These are phyloP conservation scores for Marvania coccoides DNA, from an alignment of 139 green algal species.

Conservation along the genomic window DNA sequence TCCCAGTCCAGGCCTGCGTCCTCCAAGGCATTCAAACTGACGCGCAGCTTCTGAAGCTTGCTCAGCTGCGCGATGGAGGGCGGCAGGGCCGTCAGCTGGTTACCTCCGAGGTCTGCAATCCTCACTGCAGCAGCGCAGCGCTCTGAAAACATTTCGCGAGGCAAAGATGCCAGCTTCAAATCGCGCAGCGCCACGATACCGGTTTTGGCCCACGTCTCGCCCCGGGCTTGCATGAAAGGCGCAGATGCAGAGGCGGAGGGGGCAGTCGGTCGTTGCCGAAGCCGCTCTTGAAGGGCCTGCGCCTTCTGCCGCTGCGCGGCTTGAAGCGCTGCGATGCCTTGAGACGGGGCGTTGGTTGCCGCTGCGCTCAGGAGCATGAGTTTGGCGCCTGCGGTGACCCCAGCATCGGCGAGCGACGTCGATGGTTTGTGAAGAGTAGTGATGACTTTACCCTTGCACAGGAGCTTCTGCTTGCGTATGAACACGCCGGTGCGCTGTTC, in stretches of 20 bases:
- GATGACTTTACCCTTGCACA: constrained; percentile 50
- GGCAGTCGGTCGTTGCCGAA: not conserved
- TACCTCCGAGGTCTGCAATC: constrained; percentile 34
- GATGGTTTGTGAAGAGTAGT: not conserved
- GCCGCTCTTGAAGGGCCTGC: constrained; percentile 14
- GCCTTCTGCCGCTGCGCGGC: constrained; percentile 13
- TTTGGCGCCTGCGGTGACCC: constrained; percentile 38
- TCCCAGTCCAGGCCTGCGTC: constrained; percentile 24
- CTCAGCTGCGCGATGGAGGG: constrained; percentile 9
- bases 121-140: not conserved
- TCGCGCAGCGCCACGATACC: constrained; percentile 48
- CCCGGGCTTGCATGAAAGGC: constrained; percentile 23
- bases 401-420: constrained; percentile 14
- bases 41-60: constrained; percentile 30
- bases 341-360: not conserved
- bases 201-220: constrained; percentile 40
- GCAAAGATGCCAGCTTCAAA: constrained; percentile 28
- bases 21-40: constrained; percentile 33
- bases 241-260: not conserved
- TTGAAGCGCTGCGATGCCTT: constrained; percentile 22
- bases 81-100: constrained; percentile 29
- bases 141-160: constrained; percentile 5
- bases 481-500: constrained; percentile 43
- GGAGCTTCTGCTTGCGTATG: constrained; percentile 51
- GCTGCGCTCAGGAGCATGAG: constrained; percentile 53